Evolutionary conservation across 2,329 filamentous ascomycete genomes (phyloP).

Genomic region (Colletotrichum chlorophyti): DNA sequence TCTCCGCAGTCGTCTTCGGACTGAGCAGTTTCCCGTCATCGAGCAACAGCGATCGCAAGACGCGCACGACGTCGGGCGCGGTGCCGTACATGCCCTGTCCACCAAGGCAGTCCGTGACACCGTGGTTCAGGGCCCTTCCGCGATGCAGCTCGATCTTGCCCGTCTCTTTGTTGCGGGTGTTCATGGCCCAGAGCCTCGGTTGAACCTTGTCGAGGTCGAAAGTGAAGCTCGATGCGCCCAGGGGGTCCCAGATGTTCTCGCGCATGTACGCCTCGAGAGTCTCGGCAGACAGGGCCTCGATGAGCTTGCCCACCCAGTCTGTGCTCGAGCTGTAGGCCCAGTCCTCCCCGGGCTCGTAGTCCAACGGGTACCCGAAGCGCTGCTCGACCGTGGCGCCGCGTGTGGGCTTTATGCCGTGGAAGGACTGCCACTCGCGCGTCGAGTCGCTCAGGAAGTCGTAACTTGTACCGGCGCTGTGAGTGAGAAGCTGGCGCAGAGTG

Average conservation of each 20-base stretch:
- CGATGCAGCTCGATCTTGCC: constrained; percentile 21
- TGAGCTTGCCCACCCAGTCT: constrained; percentile 60
- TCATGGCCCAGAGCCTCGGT: constrained; percentile 23
- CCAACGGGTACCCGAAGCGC: constrained; percentile 50
- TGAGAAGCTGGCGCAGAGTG: constrained; percentile 58
- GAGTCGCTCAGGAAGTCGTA: constrained; percentile 50
- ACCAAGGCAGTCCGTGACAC: constrained; percentile 36
- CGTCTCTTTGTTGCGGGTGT: constrained; percentile 24
- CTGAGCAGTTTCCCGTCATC: constrained; percentile 57
- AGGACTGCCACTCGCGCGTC: constrained; percentile 35
- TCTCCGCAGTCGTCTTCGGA: constrained; percentile 44
- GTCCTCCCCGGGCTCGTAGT: constrained; percentile 55
- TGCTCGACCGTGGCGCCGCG: constrained; percentile 47
- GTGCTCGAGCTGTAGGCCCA: constrained; percentile 58
- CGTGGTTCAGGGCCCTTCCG: constrained; percentile 11
- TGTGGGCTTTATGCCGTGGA: constrained; percentile 31
- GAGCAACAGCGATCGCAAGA: constrained; percentile 52
- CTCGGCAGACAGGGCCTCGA: constrained; percentile 53
- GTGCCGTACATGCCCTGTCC: constrained; percentile 44
- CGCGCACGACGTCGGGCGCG: constrained; percentile 48
- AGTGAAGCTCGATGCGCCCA: constrained; percentile 23
- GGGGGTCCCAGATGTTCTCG: constrained; percentile 45
- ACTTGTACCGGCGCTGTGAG: constrained; percentile 55
- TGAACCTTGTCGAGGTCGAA: constrained; percentile 1
- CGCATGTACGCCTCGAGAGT: constrained; percentile 52